Base-by-base conservation (phyloP, 192 early-diverging fungal species). In the Chytriomyces confervae region DNA sequence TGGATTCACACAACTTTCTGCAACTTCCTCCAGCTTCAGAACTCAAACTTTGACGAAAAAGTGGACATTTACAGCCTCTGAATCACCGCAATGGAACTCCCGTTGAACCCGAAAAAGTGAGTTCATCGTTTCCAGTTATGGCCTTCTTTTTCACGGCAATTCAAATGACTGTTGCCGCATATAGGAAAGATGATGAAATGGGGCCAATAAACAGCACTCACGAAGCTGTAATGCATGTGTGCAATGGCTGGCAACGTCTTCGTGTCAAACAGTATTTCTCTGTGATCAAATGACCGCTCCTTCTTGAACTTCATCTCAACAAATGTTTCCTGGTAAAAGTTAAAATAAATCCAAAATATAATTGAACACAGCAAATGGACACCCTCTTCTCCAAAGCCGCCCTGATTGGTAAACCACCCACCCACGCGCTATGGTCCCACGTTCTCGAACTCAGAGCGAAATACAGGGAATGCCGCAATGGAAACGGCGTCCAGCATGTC, bases 231-330 rank as follows among this genome's bases (percentile, higher is more conserved):
- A 80, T 95, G 92, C 77, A 96, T 84, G 72, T 89, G 87, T 3
- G 92, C 93, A n/a, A 96, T 64, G 3, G 87, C 24, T 67, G 89
- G 88, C 50, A 98, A 72, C 63, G 86, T 94, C 72, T 92, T 93
- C 23, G 82, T 80, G 48, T 98, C 96, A 65, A 96, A 91, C n/a
- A 98, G 86, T 2, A 98, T 86, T 77, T 98, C 95, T 71, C 88
- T 87, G 11, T 88, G 78, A 62, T 92, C 85, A 46, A 98, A 86
- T 5, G 91, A 91, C 24, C 95, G 82, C 66, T 95, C 94, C 0
- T 89, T 84, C 75, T 96, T 95, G 23, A 96, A 85, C 16, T 86
- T 87, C 82, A 93, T 82, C 77, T 96, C 93, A 51, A 91, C 62
- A 51, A 79, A 27, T 27, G 24, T 27, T 27, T 97, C 96, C 87